Percentiles rank a stretch among this genome's conserved stretches.
These are phyloP conservation scores for Kernera saxatilis DNA, from an alignment of 345 rosid genomes.

Conservation along the genomic window DNA sequence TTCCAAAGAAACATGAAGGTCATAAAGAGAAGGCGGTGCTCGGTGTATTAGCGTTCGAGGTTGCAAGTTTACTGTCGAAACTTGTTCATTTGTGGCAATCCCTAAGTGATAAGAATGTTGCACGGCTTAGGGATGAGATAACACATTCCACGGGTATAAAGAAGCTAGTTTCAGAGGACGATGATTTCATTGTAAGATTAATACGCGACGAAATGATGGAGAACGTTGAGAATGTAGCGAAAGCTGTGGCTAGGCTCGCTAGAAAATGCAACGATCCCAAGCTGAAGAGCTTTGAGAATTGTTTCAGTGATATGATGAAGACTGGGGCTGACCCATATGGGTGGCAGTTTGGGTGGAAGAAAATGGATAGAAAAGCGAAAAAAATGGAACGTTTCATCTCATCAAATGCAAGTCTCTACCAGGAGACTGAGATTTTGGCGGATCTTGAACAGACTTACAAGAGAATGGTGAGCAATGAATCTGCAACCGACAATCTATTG, in stretches of 20 bases:
- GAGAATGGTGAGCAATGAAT: conserved; percentile 58
- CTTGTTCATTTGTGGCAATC: conserved; percentile 90
- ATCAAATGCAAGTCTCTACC: conserved; percentile 65
- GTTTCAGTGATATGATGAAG: conserved; percentile 52
- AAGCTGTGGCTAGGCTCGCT: conserved; percentile 69
- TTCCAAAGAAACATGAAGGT: conserved; percentile 52
- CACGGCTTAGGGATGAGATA: conserved; percentile 69
- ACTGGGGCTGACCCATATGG: conserved; percentile 56
- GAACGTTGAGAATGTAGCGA: conserved; percentile 51
- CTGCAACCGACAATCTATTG: conserved; percentile 49
- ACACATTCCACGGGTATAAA: conserved; percentile 55
- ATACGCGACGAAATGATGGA: conserved; percentile 72
- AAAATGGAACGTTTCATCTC: conserved; percentile 82
- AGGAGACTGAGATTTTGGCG: conserved; percentile 82
- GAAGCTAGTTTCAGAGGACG: conserved; percentile 84
- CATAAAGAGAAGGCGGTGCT: conserved; percentile 54
- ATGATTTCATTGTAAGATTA: conserved; percentile 50
- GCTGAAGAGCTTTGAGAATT: conserved; percentile 56
- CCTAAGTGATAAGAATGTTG: conserved; percentile 73
- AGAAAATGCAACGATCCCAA: conserved; percentile 61
- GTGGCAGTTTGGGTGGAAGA: conserved; percentile 68
- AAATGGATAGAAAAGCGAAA: conserved; percentile 80
- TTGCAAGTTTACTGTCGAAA: conserved; percentile 82
- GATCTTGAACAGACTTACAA: conserved; percentile 73
- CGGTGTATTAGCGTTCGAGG: conserved; percentile 84